phyloP scores from a whole-genome alignment of 2,329 filamentous ascomycete genomes.

The Huntiella bhutanensis region DNA sequence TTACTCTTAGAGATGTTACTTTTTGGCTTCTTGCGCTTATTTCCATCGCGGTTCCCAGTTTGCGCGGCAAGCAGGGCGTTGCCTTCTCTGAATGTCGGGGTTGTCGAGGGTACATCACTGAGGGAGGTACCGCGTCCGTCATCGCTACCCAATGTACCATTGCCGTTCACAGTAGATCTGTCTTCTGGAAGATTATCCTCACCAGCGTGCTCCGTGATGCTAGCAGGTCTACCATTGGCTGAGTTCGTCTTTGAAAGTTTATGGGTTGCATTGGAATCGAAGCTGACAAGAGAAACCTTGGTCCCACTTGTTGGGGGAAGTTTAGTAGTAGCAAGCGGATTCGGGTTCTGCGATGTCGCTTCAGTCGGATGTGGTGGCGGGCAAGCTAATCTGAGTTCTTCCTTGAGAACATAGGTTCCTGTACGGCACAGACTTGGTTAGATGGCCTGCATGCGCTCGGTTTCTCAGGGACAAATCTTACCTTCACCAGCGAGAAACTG shows the following conservation, averaged over 20 bases:
- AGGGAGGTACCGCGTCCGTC: conserved; percentile 33
- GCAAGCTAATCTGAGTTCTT: conserved; percentile 81
- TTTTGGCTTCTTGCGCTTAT: conserved; percentile 82
- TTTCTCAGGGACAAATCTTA: conserved; percentile 18
- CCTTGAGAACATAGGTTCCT: conserved; percentile 81
- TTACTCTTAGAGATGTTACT: conserved; percentile 98
- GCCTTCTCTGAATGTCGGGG: conserved; percentile 65
- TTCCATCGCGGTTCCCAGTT: conserved; percentile 45
- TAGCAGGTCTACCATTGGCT: conserved; percentile 25
- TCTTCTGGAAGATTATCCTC: conserved; percentile 12
- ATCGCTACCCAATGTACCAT: conserved; percentile 32
- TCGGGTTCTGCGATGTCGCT: conserved; percentile 67
- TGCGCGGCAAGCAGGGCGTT: conserved; percentile 50
- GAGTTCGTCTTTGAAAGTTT: conserved; percentile 36
- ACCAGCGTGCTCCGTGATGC: conserved; percentile 41
- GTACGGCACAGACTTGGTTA: neutral
- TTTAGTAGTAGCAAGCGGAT: conserved; percentile 72
- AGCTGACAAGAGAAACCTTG: conserved; percentile 57
- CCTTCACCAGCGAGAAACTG: conserved; percentile 90
- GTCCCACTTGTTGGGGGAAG: conserved; percentile 72
- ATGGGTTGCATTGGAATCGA: conserved; percentile 41
- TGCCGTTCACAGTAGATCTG: neutral
- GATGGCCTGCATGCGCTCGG: neutral
- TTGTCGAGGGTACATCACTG: conserved; percentile 28
- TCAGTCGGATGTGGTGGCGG: conserved; percentile 93